These are phyloP conservation scores for Zea luxurians DNA, from an alignment of 176 grass and related monocot species.

Conservation along the genomic window DNA sequence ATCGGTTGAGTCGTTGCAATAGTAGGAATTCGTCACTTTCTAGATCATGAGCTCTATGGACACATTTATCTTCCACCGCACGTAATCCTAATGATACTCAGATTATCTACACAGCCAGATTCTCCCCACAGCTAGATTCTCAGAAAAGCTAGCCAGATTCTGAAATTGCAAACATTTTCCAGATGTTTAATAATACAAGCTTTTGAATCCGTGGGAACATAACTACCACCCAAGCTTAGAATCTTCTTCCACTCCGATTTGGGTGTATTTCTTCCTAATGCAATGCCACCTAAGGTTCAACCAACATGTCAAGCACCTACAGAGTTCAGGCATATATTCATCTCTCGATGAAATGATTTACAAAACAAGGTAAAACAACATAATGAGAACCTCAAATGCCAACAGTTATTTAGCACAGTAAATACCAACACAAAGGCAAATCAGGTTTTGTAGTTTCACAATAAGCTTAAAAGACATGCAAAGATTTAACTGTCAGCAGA, in stretches of 20 bases:
- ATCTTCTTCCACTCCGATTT: neutral
- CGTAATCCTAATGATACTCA: no score
- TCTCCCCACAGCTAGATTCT: no score
- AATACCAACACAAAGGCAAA: neutral
- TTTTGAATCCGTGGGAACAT: neutral
- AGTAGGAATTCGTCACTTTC: no score
- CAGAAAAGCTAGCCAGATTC: no score
- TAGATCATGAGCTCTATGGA: no score
- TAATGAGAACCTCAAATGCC: constrained; percentile 6
- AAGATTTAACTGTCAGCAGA: neutral
- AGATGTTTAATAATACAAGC: constrained; percentile 15
- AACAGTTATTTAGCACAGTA: neutral
- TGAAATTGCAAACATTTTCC: constrained; percentile 15
- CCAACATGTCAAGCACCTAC: constrained; percentile 16
- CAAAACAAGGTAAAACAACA: constrained; percentile 21
- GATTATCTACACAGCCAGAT: no score
- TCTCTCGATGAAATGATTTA: constrained; percentile 16
- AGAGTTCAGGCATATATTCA: neutral
- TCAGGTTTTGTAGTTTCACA: neutral
- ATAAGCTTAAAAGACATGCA: constrained; percentile 3
- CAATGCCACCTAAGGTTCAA: constrained; percentile 5
- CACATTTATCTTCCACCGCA: no score
- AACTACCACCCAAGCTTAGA: constrained; percentile 2
- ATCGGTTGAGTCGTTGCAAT: no score
- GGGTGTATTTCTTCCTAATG: neutral